These are phyloP conservation scores for Colletotrichum sp. DNA, from an alignment of 2,329 filamentous ascomycete species.

Conservation along the genomic window DNA sequence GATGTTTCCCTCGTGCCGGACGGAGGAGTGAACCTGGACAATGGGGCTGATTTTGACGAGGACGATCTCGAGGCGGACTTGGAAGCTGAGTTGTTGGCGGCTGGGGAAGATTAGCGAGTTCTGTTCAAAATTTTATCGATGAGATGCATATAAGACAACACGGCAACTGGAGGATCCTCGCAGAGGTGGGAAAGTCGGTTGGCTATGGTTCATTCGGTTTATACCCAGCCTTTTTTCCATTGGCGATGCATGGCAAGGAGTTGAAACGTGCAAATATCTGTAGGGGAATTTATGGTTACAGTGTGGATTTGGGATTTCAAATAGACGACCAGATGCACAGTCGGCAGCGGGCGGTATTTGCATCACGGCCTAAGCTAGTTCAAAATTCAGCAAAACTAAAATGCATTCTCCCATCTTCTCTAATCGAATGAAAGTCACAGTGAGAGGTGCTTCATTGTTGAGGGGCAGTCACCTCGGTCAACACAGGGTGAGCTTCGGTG, in stretches of 20 bases:
- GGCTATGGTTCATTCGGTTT: constrained; percentile 21
- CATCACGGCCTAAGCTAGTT: background rate
- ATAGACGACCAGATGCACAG: background rate
- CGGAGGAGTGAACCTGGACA: constrained; percentile 26
- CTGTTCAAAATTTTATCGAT: background rate
- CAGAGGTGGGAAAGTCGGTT: constrained; percentile 7
- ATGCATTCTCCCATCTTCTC: background rate
- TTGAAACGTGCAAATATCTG: constrained; percentile 19
- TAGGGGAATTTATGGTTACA: constrained; percentile 4
- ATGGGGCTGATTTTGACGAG: constrained; percentile 49
- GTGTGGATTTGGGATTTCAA: background rate
- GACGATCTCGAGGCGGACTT: constrained; percentile 63
- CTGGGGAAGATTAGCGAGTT: constrained; percentile 27
- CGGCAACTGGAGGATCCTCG: background rate
- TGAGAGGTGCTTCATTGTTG: background rate
- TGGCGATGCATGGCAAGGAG: constrained; percentile 24
- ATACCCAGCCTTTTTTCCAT: constrained; percentile 21
- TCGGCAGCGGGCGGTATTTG: background rate
- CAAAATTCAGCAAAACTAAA: background rate
- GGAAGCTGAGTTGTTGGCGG: constrained; percentile 68
- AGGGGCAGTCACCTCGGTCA: background rate
- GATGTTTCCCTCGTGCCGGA: constrained; percentile 29
- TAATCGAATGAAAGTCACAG: background rate
- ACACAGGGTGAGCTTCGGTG: background rate
- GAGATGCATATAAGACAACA: background rate